Percentiles rank a stretch among this genome's conserved stretches.
Evolutionary conservation across 2,329 filamentous ascomycete genomes (phyloP).

Genomic region (Alternaria novae-zelandiae): DNA sequence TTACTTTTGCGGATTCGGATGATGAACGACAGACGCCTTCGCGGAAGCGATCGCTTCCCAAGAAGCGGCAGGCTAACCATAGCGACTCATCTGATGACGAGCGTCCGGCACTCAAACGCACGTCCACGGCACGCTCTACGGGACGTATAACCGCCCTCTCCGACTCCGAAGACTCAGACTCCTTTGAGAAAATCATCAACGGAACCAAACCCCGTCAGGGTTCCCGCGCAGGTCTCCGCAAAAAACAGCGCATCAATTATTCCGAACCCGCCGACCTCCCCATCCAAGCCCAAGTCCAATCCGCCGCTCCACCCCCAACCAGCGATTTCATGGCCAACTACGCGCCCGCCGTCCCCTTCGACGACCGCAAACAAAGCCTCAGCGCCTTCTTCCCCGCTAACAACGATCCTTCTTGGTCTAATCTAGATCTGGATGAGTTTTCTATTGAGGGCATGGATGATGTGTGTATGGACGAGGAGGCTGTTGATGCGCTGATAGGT

Average conservation of each 20-base stretch:
- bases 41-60: neutral
- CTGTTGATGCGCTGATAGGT: neutral
- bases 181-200: neutral
- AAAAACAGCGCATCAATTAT: conserved; percentile 22
- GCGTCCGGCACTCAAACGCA: neutral
- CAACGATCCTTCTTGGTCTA: neutral
- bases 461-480: neutral
- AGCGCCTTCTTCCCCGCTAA: neutral
- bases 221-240: conserved; percentile 11
- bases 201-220: neutral
- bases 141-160: neutral
- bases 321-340: neutral
- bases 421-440: neutral
- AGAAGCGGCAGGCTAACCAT: neutral
- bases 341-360: neutral
- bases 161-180: neutral
- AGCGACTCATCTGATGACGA: conserved; percentile 5
- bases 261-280: neutral
- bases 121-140: neutral
- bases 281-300: neutral
- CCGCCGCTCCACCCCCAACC: neutral
- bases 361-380: conserved; percentile 6
- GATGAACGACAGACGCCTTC: neutral
- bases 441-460: neutral
- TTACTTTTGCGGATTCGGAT: neutral